Conservation (phyloP, 257 asterid genomes). For the Anisodus acutangulus region DNA sequence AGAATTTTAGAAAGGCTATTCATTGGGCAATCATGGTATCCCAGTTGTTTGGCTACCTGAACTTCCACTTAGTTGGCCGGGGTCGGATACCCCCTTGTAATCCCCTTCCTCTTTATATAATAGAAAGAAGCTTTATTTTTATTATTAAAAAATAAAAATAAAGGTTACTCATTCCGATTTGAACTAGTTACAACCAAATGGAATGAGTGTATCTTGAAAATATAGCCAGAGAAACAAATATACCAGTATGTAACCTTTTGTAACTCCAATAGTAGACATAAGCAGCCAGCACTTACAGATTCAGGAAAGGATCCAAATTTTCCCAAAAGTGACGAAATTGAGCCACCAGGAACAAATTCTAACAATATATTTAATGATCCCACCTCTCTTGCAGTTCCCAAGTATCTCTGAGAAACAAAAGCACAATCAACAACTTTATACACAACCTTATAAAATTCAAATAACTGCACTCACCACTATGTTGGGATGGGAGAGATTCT, state of each 20-base stretch:
- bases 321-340: slow-evolving; percentile 94
- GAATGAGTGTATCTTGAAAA: background rate
- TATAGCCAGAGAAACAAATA: background rate
- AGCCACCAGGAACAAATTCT: slow-evolving; percentile 99
- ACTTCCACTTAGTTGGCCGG: background rate
- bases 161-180: background rate
- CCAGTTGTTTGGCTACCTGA: background rate
- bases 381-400: slow-evolving; percentile 95
- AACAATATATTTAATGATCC: slow-evolving; percentile 85
- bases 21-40: slow-evolving; percentile 11
- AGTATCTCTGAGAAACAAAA: slow-evolving; percentile 72
- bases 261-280: background rate
- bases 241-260: background rate
- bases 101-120: background rate
- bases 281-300: slow-evolving; percentile 65
- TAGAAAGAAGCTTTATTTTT: background rate
- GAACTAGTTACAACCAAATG: slow-evolving; percentile 17
- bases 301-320: slow-evolving; percentile 97
- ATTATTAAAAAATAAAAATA: background rate
- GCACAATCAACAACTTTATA: slow-evolving; percentile 16
- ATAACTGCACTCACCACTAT: slow-evolving; percentile 73
- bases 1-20: background rate
- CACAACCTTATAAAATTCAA: background rate
- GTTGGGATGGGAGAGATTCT: slow-evolving; percentile 95
- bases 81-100: background rate